A percentile compares a stretch with the other conserved stretches of the same genome.
These are phyloP conservation scores for Candida argentea DNA, from an alignment of 805 yeast genomes.

Conservation along the genomic window DNA sequence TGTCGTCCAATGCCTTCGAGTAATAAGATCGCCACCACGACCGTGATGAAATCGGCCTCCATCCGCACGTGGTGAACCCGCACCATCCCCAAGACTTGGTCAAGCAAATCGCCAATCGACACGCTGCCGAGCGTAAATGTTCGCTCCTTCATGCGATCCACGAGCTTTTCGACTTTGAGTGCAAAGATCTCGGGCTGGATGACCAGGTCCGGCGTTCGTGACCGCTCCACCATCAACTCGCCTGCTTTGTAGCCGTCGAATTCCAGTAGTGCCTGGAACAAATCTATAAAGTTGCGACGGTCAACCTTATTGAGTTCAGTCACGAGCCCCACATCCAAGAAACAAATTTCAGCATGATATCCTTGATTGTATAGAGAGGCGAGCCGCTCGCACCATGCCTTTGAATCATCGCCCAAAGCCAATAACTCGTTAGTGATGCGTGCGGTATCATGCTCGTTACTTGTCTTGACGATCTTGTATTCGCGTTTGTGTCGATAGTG, in stretches of 20 bases:
- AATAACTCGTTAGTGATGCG: constrained; percentile 33
- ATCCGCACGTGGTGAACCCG: constrained; percentile 89
- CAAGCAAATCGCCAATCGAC: constrained; percentile 83
- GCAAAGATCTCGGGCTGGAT: constrained; percentile 80
- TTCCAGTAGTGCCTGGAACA: constrained; percentile 79
- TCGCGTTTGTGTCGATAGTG: constrained; percentile 31
- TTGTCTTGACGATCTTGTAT: constrained; percentile 30
- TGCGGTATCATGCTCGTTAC: constrained; percentile 37
- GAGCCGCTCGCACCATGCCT: constrained; percentile 39
- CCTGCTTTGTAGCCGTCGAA: constrained; percentile 96
- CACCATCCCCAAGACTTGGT: constrained; percentile 84
- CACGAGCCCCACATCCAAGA: constrained; percentile 87
- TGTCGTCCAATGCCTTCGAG: constrained; percentile 95
- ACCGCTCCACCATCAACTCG: constrained; percentile 88
- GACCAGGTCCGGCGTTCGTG: constrained; percentile 90
- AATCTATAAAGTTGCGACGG: constrained; percentile 75
- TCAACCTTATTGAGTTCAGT: constrained; percentile 77
- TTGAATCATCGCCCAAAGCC: constrained; percentile 20
- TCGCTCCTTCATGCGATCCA: constrained; percentile 68
- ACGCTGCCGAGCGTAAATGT: constrained; percentile 90
- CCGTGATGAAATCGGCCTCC: constrained; percentile 96
- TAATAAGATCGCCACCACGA: constrained; percentile 83
- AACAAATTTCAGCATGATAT: constrained; percentile 77
- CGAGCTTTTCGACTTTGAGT: constrained; percentile 74
- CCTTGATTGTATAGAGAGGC: constrained; percentile 40